A percentile compares a stretch with the other conserved stretches of the same genome.
These are phyloP conservation scores for Nadsonia starkeyi-henricii DNA, from an alignment of 1,139 yeast genomes.

Conservation along the genomic window DNA sequence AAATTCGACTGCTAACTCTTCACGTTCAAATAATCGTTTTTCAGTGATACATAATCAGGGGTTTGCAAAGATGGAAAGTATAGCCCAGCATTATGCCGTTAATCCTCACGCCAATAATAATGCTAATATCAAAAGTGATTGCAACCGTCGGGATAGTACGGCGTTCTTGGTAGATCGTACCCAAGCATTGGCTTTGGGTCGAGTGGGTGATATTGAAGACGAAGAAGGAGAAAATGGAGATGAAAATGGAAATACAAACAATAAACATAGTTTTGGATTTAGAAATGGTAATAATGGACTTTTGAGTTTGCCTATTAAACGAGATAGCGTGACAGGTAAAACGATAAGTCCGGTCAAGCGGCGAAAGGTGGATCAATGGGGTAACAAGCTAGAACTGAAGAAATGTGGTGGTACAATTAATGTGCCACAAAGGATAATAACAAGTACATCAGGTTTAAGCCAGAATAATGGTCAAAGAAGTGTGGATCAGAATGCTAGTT, in stretches of 20 bases:
- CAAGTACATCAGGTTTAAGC: no score
- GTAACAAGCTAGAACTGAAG: background rate
- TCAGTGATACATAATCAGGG: background rate
- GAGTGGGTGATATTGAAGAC: background rate
- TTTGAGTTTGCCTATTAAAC: background rate
- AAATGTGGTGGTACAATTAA: no score
- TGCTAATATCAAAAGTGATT: no score
- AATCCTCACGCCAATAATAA: background rate
- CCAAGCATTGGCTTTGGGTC: background rate
- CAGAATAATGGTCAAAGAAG: no score
- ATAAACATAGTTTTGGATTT: background rate
- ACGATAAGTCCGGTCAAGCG: background rate
- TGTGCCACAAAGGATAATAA: no score
- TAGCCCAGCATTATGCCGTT: background rate
- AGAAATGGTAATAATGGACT: no score
- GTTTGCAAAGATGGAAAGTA: background rate
- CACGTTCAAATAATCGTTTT: background rate
- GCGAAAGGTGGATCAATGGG: background rate
- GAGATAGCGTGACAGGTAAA: background rate
- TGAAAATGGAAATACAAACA: background rate
- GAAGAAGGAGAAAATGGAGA: background rate
- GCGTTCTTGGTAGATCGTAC: background rate
- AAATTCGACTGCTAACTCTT: no score
- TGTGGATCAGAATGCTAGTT: no score
- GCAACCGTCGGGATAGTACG: background rate